A percentile compares a stretch with the other conserved stretches of the same genome.
phyloP scores from a whole-genome alignment of 2,329 filamentous ascomycete species.

The Fusarium sp. region DNA sequence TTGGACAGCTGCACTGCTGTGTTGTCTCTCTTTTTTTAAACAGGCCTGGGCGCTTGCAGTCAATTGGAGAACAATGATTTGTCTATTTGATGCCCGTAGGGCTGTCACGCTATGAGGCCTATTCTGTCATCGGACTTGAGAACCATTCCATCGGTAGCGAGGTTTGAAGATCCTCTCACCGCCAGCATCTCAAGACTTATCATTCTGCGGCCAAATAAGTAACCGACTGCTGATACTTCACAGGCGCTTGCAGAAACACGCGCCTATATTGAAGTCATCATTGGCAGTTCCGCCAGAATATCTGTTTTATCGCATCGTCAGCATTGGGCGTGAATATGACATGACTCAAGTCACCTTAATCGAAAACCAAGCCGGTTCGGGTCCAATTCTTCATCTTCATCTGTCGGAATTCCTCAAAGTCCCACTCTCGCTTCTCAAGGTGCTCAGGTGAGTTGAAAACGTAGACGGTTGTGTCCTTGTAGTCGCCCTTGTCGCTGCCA shows the following conservation, averaged over 20 bases:
- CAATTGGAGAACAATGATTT: not conserved
- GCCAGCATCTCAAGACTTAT: constrained; percentile 14
- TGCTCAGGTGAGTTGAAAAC: constrained; percentile 64
- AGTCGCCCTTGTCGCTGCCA: constrained; percentile 54
- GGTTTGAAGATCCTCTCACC: constrained; percentile 25
- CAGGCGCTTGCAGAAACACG: constrained; percentile 34
- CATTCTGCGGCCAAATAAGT: constrained; percentile 19
- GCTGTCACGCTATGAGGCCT: constrained; percentile 16
- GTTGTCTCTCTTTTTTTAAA: not conserved
- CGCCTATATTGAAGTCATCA: constrained; percentile 8
- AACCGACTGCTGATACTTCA: constrained; percentile 18
- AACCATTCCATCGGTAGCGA: constrained; percentile 18
- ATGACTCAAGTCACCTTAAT: constrained; percentile 48
- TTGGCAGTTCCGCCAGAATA: constrained; percentile 33
- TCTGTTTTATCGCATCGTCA: constrained; percentile 36
- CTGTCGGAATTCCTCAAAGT: constrained; percentile 82
- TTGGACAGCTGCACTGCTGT: constrained; percentile 1
- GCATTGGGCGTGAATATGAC: not conserved
- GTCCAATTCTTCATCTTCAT: constrained; percentile 74
- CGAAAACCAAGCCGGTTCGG: constrained; percentile 60
- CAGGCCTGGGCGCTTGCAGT: constrained; percentile 17
- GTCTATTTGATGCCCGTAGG: constrained; percentile 32
- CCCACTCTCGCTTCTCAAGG: constrained; percentile 84
- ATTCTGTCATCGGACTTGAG: not conserved
- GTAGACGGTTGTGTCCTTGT: constrained; percentile 70